These are phyloP conservation scores for Tylopilus sp. DNA, from an alignment of 768 basidiomycete genomes.

Conservation along the genomic window DNA sequence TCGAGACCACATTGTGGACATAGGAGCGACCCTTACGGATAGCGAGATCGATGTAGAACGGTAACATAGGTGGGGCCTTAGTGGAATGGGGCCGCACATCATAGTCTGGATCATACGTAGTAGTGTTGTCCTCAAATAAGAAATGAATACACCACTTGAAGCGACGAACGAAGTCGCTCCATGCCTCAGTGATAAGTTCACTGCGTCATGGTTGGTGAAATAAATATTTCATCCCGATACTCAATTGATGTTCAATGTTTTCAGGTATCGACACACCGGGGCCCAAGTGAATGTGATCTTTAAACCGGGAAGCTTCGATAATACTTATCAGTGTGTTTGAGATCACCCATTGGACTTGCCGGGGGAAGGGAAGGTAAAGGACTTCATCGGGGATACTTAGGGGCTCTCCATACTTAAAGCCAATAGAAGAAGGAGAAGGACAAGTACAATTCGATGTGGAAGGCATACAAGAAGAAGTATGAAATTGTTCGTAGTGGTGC, in stretches of 20 bases:
- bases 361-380: too few species aligned
- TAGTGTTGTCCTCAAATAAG: background rate
- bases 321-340: background rate
- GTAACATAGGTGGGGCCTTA: background rate
- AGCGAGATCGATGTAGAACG: background rate
- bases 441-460: too few species aligned
- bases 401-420: too few species aligned
- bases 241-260: background rate
- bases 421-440: too few species aligned
- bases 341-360: background rate
- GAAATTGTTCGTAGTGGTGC: too few species aligned
- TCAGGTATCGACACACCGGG: background rate
- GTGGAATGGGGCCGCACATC: background rate
- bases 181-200: background rate
- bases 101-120: constrained; percentile 10
- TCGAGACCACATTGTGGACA: background rate
- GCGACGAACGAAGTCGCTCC: background rate
- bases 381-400: too few species aligned
- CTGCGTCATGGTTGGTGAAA: background rate
- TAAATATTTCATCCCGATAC: constrained; percentile 1
- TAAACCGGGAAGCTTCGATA: background rate
- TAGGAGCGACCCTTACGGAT: background rate
- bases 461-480: too few species aligned
- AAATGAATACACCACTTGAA: constrained; percentile 5
- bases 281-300: background rate